Base-by-base conservation (phyloP, 768 basidiomycete species). In the Mycena galericulata region DNA sequence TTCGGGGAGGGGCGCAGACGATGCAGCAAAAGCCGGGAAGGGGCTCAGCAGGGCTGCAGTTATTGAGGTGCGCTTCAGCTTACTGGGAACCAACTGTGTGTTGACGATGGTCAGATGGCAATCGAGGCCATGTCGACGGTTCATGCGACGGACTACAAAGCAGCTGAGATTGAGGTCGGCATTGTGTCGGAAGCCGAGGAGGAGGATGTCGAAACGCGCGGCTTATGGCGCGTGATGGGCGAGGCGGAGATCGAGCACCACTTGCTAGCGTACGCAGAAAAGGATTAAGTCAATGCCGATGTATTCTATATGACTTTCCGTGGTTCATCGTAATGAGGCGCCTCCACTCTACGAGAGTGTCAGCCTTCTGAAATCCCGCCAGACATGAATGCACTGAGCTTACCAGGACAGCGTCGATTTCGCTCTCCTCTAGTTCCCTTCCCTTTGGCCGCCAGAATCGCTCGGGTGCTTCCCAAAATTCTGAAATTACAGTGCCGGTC, bases 41-140 rank as follows among this genome's bases (percentile, higher is more conserved):
- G 88, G 85, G 1, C 84, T 98, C 58, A 86, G 85, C 71, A 86
- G 92, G 24, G 86, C 88, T 2, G 92, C 94, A 67, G 96, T 97
- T 30, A 94, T 98, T 71, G 97, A 99, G 89, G 95, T 96, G 70
- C 62, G 90, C 73, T 32, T 26, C 30, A 17, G 12, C 46, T 40
- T 32, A 30, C 26, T 24, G 40, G 46, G 36, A 14, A 36, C 17
- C 51, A n/a, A 12, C 30, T 49, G 36, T 11, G 41, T 32, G 30
- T 38, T 67, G 34, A 59, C 29, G 27, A 41, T 3, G 34, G 60
- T 29, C 72, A 97, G 95, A 88, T 97, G 82, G 97, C 96, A 0
- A 97, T 98, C 60, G 97, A 98, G 79, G 90, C 91, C 15, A 94
- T 98, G 85, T 97, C 95, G 50, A 92, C 90, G 0, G 96, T 99